Evolutionary conservation across 208 protist genomes (phyloP), one percentile per base, ranked within the genome.

Genomic region (Trypanosomatidae sp.): DNA sequence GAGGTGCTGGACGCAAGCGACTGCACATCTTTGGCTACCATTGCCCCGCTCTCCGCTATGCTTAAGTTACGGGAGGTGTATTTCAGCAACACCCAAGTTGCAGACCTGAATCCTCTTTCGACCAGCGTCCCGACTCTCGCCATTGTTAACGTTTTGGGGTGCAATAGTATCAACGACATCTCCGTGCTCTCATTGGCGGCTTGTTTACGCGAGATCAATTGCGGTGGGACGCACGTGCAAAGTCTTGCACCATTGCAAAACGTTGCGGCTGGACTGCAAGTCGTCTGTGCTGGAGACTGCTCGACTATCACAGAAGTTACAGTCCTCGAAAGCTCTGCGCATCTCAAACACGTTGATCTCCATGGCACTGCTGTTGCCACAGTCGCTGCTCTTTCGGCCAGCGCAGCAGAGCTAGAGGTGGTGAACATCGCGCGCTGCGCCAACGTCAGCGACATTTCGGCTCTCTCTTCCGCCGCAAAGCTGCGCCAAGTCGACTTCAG

Each of bases 211-310:
- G 70, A 74, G 58, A 3, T 67, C 0, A 50, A 44, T 12, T 66
- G 70, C 33, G 70, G 70, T 7, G 70, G 70, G 3, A 67, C 70
- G 6, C 47, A 66, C 8, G 58, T 74, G 36, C 15, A 62, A 19
- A 66, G 22, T 30, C 43, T 74, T 10, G 47, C 44, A 36, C 36
- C 30, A 0, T 36, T 66, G 47, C 41, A 41, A 6, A 46, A 22
- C 4, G 68, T 59, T 36, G 50, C 46, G 1, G 9, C 3, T 46
- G 68, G 33, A 0, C 70, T 67, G 1, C 36, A 74, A 17, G 70
- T 59, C 3, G 33, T 74, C 1, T 67, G 70, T 13, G 70, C 41
- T 0, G 70, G 68, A 47, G 60, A 74, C 33, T 67, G 70, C 47
- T 6, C 41, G 0, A 19, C 59, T 4, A 46, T 9, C 15, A 47